Percentiles rank a stretch among this genome's conserved stretches.
Evolutionary conservation across 192 early-diverging fungal species (phyloP).

Genomic region (Endogone sp.): DNA sequence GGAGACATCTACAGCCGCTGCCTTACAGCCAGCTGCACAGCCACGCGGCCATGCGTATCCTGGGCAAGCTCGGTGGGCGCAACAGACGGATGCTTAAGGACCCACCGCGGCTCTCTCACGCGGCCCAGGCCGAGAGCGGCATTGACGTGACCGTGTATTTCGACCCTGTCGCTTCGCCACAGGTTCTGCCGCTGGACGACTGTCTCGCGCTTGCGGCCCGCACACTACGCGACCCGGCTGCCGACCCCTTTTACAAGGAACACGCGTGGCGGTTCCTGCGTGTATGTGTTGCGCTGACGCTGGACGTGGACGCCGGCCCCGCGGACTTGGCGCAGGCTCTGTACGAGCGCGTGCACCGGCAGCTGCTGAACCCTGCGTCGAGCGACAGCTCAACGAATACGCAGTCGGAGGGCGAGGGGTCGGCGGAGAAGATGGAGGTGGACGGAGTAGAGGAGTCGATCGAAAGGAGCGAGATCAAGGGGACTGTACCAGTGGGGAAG

Average conservation of each 20-base stretch:
- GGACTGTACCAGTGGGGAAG: not conserved
- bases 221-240: constrained; percentile 50
- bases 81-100: constrained; percentile 86
- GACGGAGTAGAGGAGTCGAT: constrained; percentile 30
- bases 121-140: constrained; percentile 42
- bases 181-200: constrained; percentile 56
- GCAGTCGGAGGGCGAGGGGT: not conserved
- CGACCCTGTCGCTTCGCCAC: constrained; percentile 39
- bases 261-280: constrained; percentile 68
- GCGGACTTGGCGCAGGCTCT: constrained; percentile 40
- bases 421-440: constrained; percentile 36
- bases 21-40: constrained; percentile 84
- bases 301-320: constrained; percentile 58
- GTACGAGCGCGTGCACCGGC: constrained; percentile 33
- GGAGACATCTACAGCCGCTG: constrained; percentile 84
- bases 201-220: constrained; percentile 45
- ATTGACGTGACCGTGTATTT: constrained; percentile 61
- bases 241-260: constrained; percentile 47
- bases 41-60: constrained; percentile 82
- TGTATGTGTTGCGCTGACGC: constrained; percentile 57
- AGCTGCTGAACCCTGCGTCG: constrained; percentile 9
- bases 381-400: constrained; percentile 4
- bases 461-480: constrained; percentile 5
- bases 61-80: constrained; percentile 97
- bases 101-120: constrained; percentile 49